Conservation (phyloP, 73 alveolate genomes). For the Durusdinium trenchii region DNA sequence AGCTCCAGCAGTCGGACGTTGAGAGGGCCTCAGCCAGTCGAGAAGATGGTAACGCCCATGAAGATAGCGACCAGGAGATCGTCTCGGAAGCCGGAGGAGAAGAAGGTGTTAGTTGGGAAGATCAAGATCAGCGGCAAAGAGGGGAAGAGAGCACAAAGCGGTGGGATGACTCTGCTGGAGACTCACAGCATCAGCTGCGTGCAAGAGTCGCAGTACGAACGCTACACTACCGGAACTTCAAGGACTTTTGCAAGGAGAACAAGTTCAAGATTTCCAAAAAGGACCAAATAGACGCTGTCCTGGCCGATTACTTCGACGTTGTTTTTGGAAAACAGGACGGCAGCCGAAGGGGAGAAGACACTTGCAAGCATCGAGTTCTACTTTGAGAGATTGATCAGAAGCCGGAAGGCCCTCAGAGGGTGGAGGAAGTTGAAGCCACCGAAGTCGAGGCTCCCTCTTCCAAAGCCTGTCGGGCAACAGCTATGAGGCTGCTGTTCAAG, state of each 20-base stretch:
- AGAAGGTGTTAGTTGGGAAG: not conserved
- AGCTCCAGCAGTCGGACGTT: not conserved
- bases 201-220: not conserved
- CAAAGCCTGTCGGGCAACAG: constrained; percentile 19
- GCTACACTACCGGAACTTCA: constrained; percentile 17
- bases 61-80: not conserved
- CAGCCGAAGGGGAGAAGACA: not conserved
- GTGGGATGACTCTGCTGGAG: constrained; percentile 19
- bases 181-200: not conserved
- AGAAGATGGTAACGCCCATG: not conserved
- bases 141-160: not conserved
- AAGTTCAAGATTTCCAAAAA: not conserved
- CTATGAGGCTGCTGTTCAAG: not conserved
- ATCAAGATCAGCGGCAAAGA: not conserved
- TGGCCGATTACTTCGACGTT: constrained; percentile 61
- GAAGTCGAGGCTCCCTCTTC: not conserved
- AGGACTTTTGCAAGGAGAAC: constrained; percentile 15
- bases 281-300: constrained; percentile 8
- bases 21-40: not conserved
- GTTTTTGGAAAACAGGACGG: not conserved
- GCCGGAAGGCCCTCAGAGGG: not conserved
- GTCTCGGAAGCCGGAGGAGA: not conserved
- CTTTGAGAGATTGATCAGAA: not conserved
- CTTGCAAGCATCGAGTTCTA: not conserved
- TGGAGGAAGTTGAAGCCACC: not conserved